Conservation (phyloP, 2,329 filamentous ascomycete species). For the Monosporascus sp. region DNA sequence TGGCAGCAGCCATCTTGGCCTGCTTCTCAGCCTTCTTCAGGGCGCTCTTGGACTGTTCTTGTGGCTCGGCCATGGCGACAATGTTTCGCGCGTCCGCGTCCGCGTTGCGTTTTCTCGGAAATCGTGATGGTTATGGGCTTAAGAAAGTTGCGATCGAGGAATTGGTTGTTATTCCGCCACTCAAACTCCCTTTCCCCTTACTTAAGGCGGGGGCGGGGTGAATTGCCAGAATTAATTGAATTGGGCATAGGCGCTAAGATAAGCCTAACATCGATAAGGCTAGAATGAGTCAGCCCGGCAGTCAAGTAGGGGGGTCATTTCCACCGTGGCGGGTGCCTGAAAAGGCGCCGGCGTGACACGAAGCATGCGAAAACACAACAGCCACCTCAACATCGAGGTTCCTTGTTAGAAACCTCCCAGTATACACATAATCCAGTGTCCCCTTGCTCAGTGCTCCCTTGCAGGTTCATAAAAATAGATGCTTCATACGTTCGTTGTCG, state of each 20-base stretch:
- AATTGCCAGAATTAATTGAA: not conserved
- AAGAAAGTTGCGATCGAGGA: not conserved
- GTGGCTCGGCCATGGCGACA: not conserved
- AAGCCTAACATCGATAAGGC: too few relatives aligned
- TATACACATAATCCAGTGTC: too few relatives aligned
- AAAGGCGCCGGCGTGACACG: too few relatives aligned
- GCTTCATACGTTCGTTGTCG: too few relatives aligned
- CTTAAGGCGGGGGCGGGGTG: not conserved
- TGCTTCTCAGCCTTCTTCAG: slow-evolving; percentile 63
- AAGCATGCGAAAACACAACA: too few relatives aligned
- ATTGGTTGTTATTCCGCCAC: not conserved
- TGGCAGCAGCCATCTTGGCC: slow-evolving; percentile 55
- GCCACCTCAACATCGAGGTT: too few relatives aligned
- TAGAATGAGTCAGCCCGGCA: too few relatives aligned
- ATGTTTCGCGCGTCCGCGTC: not conserved
- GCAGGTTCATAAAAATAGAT: too few relatives aligned
- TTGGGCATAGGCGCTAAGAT: not conserved
- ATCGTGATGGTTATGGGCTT: slow-evolving; percentile 9
- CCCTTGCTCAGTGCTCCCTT: too few relatives aligned
- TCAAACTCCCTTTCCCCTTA: not conserved
- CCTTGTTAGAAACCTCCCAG: too few relatives aligned
- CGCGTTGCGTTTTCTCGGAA: slow-evolving; percentile 17
- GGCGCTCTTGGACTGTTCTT: slow-evolving; percentile 56
- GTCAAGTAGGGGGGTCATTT: too few relatives aligned
- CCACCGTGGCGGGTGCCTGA: too few relatives aligned